These are phyloP conservation scores for Hibiscus syriacus DNA, from an alignment of 345 rosid species.

Conservation along the genomic window DNA sequence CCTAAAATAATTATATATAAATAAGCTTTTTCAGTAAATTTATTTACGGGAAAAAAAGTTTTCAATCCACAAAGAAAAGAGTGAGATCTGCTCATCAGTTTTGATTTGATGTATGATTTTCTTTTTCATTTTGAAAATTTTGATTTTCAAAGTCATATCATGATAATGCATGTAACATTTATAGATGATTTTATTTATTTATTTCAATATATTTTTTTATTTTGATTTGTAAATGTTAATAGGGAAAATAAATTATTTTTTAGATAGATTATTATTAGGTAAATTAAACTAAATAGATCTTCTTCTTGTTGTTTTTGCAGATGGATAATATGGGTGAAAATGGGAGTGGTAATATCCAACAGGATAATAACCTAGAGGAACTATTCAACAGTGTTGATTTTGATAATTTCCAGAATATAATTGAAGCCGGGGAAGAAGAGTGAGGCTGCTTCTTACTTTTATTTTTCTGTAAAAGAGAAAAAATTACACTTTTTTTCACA, in stretches of 20 bases:
- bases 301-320: neutral
- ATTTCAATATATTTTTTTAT: too few species aligned
- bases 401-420: neutral
- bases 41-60: neutral
- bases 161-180: neutral
- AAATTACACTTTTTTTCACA: neutral
- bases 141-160: neutral
- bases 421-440: neutral
- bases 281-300: neutral
- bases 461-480: neutral
- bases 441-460: neutral
- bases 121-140: neutral
- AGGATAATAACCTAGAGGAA: neutral
- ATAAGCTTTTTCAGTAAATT: neutral
- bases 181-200: neutral
- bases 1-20: neutral
- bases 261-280: neutral
- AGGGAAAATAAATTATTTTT: too few species aligned
- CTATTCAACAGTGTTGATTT: neutral
- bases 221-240: too few species aligned
- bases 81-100: neutral
- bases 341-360: neutral
- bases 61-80: neutral
- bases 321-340: neutral
- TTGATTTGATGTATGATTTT: neutral